Conservation (phyloP, 495 filamentous ascomycete species). For the Neurospora sp. region DNA sequence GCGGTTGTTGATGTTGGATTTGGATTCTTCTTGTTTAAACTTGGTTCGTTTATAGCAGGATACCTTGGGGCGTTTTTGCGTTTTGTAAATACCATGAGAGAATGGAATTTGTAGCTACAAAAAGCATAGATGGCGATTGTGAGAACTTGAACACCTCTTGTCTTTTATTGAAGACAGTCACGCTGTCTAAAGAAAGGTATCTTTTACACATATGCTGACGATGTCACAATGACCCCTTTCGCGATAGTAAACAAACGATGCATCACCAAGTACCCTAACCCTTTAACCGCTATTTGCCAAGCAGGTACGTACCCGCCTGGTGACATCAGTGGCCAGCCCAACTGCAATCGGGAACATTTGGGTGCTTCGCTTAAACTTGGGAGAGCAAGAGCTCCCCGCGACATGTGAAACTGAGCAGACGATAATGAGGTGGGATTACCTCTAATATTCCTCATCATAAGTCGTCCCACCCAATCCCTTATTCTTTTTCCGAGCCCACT, state of each 20-base stretch:
- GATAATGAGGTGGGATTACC: neutral
- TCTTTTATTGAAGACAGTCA: neutral
- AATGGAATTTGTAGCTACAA: neutral
- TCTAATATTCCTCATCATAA: neutral
- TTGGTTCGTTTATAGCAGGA: neutral
- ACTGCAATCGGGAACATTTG: neutral
- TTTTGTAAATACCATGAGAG: slow-evolving; percentile 5
- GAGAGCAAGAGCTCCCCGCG: neutral
- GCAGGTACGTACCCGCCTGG: neutral
- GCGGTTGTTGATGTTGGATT: neutral
- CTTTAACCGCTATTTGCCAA: neutral
- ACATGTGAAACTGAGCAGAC: neutral
- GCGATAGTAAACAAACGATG: neutral
- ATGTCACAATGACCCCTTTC: neutral
- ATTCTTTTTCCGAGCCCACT: neutral
- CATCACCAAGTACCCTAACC: neutral
- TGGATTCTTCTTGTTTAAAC: neutral
- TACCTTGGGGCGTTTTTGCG: neutral
- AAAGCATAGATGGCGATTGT: neutral
- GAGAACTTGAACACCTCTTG: neutral
- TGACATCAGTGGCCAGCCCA: neutral
- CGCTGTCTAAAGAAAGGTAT: neutral
- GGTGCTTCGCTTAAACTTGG: neutral
- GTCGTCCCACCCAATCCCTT: neutral
- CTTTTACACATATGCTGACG: neutral